phyloP scores from a whole-genome alignment of 1,284 basidiomycete species.

The Clitocybe nebularis region DNA sequence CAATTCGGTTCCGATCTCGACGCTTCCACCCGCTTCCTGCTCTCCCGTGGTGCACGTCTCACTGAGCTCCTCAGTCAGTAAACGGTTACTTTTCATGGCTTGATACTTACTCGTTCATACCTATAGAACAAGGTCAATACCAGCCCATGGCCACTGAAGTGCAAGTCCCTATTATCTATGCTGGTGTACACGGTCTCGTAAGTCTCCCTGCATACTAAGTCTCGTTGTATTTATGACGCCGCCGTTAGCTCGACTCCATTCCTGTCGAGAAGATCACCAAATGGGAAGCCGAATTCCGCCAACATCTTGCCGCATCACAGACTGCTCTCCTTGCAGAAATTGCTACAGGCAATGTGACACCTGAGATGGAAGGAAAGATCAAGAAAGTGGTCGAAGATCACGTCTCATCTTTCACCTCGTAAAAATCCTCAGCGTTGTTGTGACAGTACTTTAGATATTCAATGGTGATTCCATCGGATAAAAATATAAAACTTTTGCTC shows the following conservation, averaged over 20 bases:
- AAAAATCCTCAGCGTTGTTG: conserved; percentile 28
- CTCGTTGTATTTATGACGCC: conserved; percentile 8
- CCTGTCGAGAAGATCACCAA: conserved; percentile 92
- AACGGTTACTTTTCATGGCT: conserved; percentile 1
- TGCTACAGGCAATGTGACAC: conserved; percentile 76
- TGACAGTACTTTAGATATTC: conserved; percentile 17
- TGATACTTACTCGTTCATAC: conserved; percentile 4
- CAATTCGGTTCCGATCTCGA: conserved; percentile 99
- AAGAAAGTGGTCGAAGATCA: conserved; percentile 90
- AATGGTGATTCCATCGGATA: conserved; percentile 16
- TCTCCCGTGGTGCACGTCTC: conserved; percentile 95
- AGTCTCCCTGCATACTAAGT: conserved; percentile 25
- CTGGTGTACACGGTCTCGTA: conserved; percentile 97
- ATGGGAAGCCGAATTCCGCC: conserved; percentile 91
- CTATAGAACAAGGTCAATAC: conserved; percentile 94
- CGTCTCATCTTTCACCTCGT: conserved; percentile 77
- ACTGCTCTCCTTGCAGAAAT: conserved; percentile 77
- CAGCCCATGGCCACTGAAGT: conserved; percentile 89
- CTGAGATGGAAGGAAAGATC: conserved; percentile 89
- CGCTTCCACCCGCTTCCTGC: conserved; percentile 96
- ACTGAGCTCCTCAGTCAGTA: conserved; percentile 91
- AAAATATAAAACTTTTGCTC: conserved; percentile 20
- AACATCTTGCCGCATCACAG: conserved; percentile 73
- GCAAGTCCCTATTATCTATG: conserved; percentile 98
- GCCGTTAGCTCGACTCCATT: conserved; percentile 88